Percentiles rank a stretch among this genome's conserved stretches.
These are phyloP conservation scores for Tuber magnatum DNA, from an alignment of 495 filamentous ascomycete genomes.

Conservation along the genomic window DNA sequence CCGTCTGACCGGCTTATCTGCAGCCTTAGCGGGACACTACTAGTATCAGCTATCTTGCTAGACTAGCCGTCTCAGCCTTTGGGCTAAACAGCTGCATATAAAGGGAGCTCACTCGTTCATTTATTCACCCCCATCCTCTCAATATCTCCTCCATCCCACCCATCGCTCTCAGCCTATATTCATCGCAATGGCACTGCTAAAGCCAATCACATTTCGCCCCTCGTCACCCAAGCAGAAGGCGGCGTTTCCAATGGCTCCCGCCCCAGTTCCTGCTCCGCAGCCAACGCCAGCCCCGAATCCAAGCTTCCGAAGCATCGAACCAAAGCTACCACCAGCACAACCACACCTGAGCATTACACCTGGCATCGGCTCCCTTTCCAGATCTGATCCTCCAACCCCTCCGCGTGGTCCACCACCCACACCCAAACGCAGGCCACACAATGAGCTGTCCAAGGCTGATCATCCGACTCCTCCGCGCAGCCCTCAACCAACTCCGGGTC, in stretches of 20 bases:
- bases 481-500: slow-evolving; percentile 26
- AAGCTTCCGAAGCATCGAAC: not conserved
- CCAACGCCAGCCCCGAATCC: not conserved
- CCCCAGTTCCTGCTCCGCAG: not conserved
- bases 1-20: not conserved
- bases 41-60: not conserved
- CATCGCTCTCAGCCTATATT: slow-evolving; percentile 21
- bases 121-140: slow-evolving; percentile 8
- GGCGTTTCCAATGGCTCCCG: not conserved
- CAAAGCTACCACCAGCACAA: not conserved
- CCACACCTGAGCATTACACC: slow-evolving; percentile 19
- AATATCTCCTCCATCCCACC: slow-evolving; percentile 18
- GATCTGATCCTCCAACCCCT: slow-evolving; percentile 30
- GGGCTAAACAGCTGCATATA: not conserved
- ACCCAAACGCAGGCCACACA: slow-evolving; percentile 22
- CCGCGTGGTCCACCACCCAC: slow-evolving; percentile 31
- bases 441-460: slow-evolving; percentile 29
- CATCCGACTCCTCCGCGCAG: slow-evolving; percentile 28
- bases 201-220: slow-evolving; percentile 35
- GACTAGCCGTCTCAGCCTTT: not conserved
- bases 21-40: not conserved
- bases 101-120: not conserved
- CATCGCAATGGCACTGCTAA: slow-evolving; percentile 32
- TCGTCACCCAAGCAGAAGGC: slow-evolving; percentile 10
- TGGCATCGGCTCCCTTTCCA: slow-evolving; percentile 25